Conservation (phyloP, 768 basidiomycete genomes). For the Porpolomopsis calyptriformis region DNA sequence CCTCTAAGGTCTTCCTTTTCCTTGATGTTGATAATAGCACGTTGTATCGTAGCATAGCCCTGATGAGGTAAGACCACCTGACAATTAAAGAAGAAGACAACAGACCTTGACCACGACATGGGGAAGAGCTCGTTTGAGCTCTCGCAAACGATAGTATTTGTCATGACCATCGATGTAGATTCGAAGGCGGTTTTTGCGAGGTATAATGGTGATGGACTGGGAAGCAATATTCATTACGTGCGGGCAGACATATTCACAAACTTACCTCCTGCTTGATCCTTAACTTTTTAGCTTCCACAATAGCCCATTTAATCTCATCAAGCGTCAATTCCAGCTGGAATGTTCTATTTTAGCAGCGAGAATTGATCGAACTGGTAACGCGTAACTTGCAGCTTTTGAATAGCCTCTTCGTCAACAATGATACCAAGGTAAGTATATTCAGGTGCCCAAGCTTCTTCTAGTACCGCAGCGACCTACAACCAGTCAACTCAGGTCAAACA, state of each 20-base stretch:
- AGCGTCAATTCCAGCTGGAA: constrained; percentile 80
- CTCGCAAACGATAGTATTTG: constrained; percentile 76
- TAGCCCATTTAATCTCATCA: constrained; percentile 89
- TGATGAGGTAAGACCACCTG: constrained; percentile 18
- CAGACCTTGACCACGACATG: constrained; percentile 83
- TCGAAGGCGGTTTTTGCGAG: constrained; percentile 61
- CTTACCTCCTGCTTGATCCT: constrained; percentile 82
- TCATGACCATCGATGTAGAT: constrained; percentile 71
- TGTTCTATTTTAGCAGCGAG: neutral
- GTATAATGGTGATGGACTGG: constrained; percentile 68
- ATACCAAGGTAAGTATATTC: constrained; percentile 90
- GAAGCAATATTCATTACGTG: constrained; percentile 4
- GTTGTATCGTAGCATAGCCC: constrained; percentile 80
- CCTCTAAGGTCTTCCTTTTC: constrained; percentile 73
- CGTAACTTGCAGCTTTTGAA: constrained; percentile 76
- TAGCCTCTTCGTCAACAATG: constrained; percentile 80
- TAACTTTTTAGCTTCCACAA: constrained; percentile 76
- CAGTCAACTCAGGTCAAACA: neutral
- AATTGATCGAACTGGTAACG: neutral
- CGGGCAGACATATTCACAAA: neutral
- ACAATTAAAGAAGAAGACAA: neutral
- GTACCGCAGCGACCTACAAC: constrained; percentile 70
- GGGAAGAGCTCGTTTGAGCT: constrained; percentile 73
- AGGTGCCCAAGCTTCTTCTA: constrained; percentile 94
- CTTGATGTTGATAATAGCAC: constrained; percentile 94